Evolutionary conservation across 495 filamentous ascomycete genomes (phyloP), one percentile per base, ranked within the genome.

Genomic region (Lineolata rhizophorae): DNA sequence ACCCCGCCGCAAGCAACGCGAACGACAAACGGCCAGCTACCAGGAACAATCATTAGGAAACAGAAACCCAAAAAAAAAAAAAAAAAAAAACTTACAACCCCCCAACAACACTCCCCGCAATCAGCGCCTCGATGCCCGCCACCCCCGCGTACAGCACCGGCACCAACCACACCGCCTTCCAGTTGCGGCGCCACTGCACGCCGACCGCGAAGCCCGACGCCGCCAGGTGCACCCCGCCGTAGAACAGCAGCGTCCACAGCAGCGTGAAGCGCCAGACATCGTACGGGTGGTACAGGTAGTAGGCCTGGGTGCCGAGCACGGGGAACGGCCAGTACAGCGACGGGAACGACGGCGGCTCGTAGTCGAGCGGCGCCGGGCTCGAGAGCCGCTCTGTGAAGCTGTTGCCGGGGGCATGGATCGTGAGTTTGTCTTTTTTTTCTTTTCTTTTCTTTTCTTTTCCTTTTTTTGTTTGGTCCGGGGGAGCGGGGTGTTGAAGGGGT

Each of bases 261-360:
- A 91, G 56, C 0, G 87, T 97, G 49, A 84, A 93, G 32, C 76
- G 73, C 81, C 81, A 93, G 28, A 92, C 79, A 46, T 94, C 82
- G 20, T 46, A 40, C 20, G 74, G 59, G 48, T 76, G 65, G 57
- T 83, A 87, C 38, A 95, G 71, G 36, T 76, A 80, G 38, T 62
- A 60, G 16, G 64, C 54, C 12, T 58, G 46, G 28, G 11, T 30
- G 35, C 60, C 52, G 30, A 50, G 46, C 26, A 62, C 39, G 37
- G 66, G 64, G 32, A 76, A 56, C 12, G 76, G 73, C 62, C 77
- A 73, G 57, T 85, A 84, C 33, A 97, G 74, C 18, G 81, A 85
- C 3, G 87, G 87, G 48, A 93, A 97, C 2, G 60, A 44, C 18
- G 83, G 87, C 5, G 65, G 67, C 30, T 52, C 49, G 52, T 93